Percentiles rank a stretch among this genome's conserved stretches.
Evolutionary conservation across 2,329 filamentous ascomycete genomes (phyloP).

Genomic region (Ciborinia camelliae): DNA sequence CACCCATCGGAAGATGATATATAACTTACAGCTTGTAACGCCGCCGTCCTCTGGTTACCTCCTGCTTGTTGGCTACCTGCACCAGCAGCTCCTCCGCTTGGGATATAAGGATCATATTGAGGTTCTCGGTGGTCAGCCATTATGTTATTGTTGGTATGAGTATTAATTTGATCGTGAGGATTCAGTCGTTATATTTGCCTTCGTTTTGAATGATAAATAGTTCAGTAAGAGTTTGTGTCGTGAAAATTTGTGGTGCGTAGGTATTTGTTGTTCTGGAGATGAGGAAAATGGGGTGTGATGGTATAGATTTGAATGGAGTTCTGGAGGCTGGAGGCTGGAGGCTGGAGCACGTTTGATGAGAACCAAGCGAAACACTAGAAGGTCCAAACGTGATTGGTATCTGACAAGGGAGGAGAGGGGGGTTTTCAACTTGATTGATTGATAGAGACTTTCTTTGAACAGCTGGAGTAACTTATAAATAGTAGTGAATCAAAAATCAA

Average conservation of each 20-base stretch:
- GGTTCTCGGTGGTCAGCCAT: constrained; percentile 34
- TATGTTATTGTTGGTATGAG: constrained; percentile 22
- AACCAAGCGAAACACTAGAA: constrained; percentile 15
- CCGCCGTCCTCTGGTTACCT: constrained; percentile 62
- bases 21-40: constrained; percentile 76
- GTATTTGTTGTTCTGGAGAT: constrained; percentile 5
- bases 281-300: constrained; percentile 6
- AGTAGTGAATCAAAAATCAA: neutral
- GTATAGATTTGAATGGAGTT: neutral
- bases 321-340: too few relatives aligned
- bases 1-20: constrained; percentile 20
- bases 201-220: neutral
- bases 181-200: neutral
- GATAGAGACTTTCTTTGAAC: constrained; percentile 6
- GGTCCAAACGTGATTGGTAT: constrained; percentile 19
- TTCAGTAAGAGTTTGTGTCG: constrained; percentile 1
- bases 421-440: constrained; percentile 9
- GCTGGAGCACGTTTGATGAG: constrained; percentile 11
- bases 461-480: too few relatives aligned
- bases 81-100: constrained; percentile 28
- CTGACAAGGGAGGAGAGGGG: constrained; percentile 8
- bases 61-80: constrained; percentile 39
- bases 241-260: neutral
- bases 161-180: constrained; percentile 2
- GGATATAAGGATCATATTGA: constrained; percentile 39